Evolutionary conservation across 1,139 yeast genomes (phyloP), one percentile per base, ranked within the genome.

Genomic region (Eremothecium cymbalariae): DNA sequence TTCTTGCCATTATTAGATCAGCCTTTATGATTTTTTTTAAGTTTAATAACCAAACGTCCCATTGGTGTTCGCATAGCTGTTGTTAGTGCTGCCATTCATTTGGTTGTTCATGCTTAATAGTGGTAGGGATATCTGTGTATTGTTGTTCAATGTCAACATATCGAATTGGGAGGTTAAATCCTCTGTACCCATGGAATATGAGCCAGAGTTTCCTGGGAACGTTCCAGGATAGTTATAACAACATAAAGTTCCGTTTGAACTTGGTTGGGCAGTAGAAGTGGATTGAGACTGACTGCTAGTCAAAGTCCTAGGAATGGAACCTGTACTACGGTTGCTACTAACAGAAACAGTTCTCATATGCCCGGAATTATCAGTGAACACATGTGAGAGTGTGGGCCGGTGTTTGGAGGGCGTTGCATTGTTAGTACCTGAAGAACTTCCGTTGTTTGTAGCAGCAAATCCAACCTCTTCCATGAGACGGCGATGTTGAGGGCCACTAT

Each of bases 401-500:
- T 53, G 58, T 26, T 49, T 53, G 46, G 48, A 13, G 50, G 44
- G 6, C 45, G 45, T 29, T 50, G 56, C 25, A 45, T 50, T n/a
- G 47, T 29, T 23, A 12, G 34, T n/a, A 37, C 17, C 9, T 21
- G 34, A 8, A 17, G 29, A 12, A 21, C 19, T 8, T 15, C 27
- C 13, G 12, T 28, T 11, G 33, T 12, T 33, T 11, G 44, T 21
- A 16, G 55, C 41, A 12, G 50, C 45, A 34, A 88, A 65, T 6
- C 97, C 97, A 44, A 86, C 93, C 57, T 90, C 97, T 47, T 90
- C 97, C 74, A 88, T 74, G 39, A 90, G 65, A 46, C 94, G 75
- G 55, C 84, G 83, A 59, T 85, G 84, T 18, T 83, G 84, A 53
- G 84, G 94, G 24, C 61, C 60, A 13, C 76, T 70, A 40, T 74